Conservation (phyloP, 1,284 basidiomycete genomes). For the Athelia sp. region DNA sequence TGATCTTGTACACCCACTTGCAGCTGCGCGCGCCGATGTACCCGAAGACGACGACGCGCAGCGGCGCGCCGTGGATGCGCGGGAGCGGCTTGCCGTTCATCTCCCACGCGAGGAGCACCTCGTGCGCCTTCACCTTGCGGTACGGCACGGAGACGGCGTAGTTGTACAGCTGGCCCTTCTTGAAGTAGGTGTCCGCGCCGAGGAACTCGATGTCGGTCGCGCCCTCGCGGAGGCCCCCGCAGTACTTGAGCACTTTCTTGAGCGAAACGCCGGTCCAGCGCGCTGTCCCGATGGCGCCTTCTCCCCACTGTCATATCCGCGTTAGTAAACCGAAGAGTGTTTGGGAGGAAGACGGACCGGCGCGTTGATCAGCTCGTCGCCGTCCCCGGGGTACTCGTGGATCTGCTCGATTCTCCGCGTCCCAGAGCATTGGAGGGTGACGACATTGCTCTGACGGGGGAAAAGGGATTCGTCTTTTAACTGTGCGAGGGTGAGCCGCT, state of each 20-base stretch:
- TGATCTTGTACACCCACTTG: slow-evolving; percentile 56
- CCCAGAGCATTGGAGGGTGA: slow-evolving; percentile 51
- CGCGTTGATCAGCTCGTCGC: slow-evolving; percentile 51
- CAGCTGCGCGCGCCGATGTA: slow-evolving; percentile 53
- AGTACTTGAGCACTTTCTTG: slow-evolving; percentile 48
- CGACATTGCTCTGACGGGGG: slow-evolving; percentile 30
- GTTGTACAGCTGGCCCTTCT: slow-evolving; percentile 46
- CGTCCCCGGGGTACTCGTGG: slow-evolving; percentile 49
- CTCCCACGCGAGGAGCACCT: slow-evolving; percentile 54
- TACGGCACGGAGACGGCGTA: slow-evolving; percentile 52
- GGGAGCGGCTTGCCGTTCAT: slow-evolving; percentile 54
- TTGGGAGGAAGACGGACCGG: slow-evolving; percentile 15
- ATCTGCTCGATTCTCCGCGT: slow-evolving; percentile 53
- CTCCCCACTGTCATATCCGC: no score
- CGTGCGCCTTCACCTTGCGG: slow-evolving; percentile 43
- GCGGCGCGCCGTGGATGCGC: slow-evolving; percentile 50
- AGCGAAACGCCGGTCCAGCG: slow-evolving; percentile 46
- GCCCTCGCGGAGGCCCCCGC: slow-evolving; percentile 44
- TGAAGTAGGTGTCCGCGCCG: slow-evolving; percentile 31
- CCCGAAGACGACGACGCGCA: slow-evolving; percentile 50
- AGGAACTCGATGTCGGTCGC: slow-evolving; percentile 48
- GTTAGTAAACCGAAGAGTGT: not conserved
- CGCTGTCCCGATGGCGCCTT: slow-evolving; percentile 31
- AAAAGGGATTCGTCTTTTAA: slow-evolving; percentile 40
- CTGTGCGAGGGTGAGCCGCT: slow-evolving; percentile 39